Evolutionary conservation across 805 yeast species (phyloP).

Genomic region (Candida koratica): DNA sequence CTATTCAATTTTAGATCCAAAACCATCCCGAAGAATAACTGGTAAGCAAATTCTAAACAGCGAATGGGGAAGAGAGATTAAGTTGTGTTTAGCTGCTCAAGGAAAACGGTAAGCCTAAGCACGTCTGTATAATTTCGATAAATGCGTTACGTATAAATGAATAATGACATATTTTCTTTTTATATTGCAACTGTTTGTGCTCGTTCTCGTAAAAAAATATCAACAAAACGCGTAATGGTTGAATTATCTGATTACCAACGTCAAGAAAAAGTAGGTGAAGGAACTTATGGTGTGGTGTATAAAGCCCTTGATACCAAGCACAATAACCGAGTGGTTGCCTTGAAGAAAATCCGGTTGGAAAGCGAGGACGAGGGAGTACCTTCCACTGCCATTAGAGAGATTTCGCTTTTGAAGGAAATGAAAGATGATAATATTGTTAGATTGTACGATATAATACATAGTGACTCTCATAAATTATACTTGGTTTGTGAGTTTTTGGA

Average conservation of each 20-base stretch:
- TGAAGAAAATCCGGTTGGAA: constrained; percentile 91
- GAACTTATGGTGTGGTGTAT: constrained; percentile 96
- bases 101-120: too few species aligned
- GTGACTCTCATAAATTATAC: constrained; percentile 87
- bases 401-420: constrained; percentile 88
- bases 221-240: constrained; percentile 47
- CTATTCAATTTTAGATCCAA: constrained; percentile 89
- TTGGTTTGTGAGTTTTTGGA: constrained; percentile 92
- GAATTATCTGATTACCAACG: constrained; percentile 90
- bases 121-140: too few species aligned
- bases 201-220: background rate
- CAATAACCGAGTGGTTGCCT: constrained; percentile 90
- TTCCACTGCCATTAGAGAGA: constrained; percentile 95
- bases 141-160: constrained; percentile 5
- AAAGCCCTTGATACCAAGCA: constrained; percentile 88
- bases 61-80: constrained; percentile 94
- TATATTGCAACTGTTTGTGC: background rate
- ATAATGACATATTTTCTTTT: constrained; percentile 2
- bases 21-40: constrained; percentile 80
- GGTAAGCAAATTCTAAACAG: constrained; percentile 84
- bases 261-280: constrained; percentile 96
- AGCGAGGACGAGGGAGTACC: constrained; percentile 99
- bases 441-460: constrained; percentile 89
- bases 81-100: constrained; percentile 70
- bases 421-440: constrained; percentile 91